A percentile compares a stretch with the other conserved stretches of the same genome.
Evolutionary conservation across 2,329 filamentous ascomycete species (phyloP).

Genomic region (Claviceps humidiphila): DNA sequence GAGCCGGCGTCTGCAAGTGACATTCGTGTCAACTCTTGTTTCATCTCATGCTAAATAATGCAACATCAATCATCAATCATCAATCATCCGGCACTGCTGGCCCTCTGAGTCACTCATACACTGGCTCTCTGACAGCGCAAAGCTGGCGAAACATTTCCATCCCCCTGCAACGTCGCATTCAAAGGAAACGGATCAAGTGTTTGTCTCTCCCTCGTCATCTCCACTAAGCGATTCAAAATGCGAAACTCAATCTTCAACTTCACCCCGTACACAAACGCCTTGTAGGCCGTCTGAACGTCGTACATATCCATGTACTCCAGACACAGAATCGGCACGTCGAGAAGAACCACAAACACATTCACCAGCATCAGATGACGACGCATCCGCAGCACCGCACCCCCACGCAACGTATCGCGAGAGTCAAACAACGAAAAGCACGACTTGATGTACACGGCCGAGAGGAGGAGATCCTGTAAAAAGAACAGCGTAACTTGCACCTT

Average conservation of each 20-base stretch:
- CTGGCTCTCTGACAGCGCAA: neutral
- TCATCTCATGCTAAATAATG: too few species aligned
- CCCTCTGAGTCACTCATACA: too few species aligned
- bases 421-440: slow-evolving; percentile 34
- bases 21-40: too few species aligned
- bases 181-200: neutral
- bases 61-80: too few species aligned
- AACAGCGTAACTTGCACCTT: slow-evolving; percentile 41
- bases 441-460: slow-evolving; percentile 38
- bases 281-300: slow-evolving; percentile 18
- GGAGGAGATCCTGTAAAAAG: slow-evolving; percentile 38
- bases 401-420: slow-evolving; percentile 15
- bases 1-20: too few species aligned
- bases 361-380: slow-evolving; percentile 25
- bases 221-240: slow-evolving; percentile 19
- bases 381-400: slow-evolving; percentile 13
- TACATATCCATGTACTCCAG: slow-evolving; percentile 17
- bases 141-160: neutral
- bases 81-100: too few species aligned
- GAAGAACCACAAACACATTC: slow-evolving; percentile 26
- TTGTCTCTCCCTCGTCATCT: slow-evolving; percentile 9
- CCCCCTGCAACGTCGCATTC: neutral
- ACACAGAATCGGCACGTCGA: slow-evolving; percentile 23
- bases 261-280: slow-evolving; percentile 18
- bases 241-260: slow-evolving; percentile 22